Base-by-base conservation (phyloP, 1,284 basidiomycete species). In the Porogramme epimiltina region DNA sequence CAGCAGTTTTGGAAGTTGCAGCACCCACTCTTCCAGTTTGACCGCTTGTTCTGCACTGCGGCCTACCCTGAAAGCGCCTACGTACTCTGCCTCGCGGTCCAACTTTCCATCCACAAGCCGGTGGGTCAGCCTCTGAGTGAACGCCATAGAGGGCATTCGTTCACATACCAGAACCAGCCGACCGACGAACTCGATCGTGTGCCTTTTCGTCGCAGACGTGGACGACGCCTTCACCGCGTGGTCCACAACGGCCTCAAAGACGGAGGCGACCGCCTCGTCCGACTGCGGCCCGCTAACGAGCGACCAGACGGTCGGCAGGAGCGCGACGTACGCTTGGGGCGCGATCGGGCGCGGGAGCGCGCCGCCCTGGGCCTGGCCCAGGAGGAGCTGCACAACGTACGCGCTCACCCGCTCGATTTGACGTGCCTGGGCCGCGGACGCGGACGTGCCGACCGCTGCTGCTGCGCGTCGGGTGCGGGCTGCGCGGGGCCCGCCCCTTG, bases 251-350 rank as follows among this genome's bases (percentile, higher is more conserved):
- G 80, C 82, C 40, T 66, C 66, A 38, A 87, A 69, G 50, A 81
- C 73, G 46, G 71, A 66, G 52, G 56, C 42, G n/a, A 67, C 59
- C 31, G 51, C 59, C n/a, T 13, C 58, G 44, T 64, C 57, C 48
- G 58, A 41, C 18, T 58, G 47, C 28, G 57, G 49, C 42, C 72
- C 78, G 62, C 81, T 85, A 45, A 95, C 66, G 41, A 97, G 73
- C 23, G 86, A 81, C 91, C 93, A 96, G 40, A 96, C 77, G 2
- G 92, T 89, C 2, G 93, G 92, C 19, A 94, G 73, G 25, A 95
- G 75, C 1, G 85, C 78, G 3, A 70, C 63, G 70, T 94, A 96
- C 13, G 84, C 77, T n/a, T 76, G 64, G 0, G 83, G 70, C 11
- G 81, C 77, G 44, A 95, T 71, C 0, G 69, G 52, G 15, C 74